These are phyloP conservation scores for Pythium rhizo-oryzae DNA, from an alignment of 352 stramenopile species.

Conservation along the genomic window DNA sequence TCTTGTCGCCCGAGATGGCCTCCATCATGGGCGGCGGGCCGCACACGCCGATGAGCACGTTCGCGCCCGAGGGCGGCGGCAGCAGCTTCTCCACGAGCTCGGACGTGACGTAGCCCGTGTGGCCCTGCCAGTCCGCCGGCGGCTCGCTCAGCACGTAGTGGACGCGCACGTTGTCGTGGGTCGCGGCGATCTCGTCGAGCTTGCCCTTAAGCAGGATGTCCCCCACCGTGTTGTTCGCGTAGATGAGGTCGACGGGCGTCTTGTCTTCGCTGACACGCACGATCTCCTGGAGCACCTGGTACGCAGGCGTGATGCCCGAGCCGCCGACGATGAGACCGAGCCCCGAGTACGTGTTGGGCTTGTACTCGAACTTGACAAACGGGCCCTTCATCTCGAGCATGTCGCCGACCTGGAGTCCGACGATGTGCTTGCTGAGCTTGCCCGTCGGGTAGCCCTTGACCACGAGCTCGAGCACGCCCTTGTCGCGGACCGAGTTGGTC, in stretches of 20 bases:
- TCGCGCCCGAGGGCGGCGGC: slow-evolving; percentile 51
- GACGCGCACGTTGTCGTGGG: too few species aligned
- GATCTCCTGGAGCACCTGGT: slow-evolving; percentile 76
- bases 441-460: slow-evolving; percentile 87
- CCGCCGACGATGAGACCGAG: slow-evolving; percentile 82
- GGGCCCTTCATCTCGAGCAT: slow-evolving; percentile 87
- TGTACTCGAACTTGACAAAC: slow-evolving; percentile 86
- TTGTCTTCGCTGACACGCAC: too few species aligned
- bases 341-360: slow-evolving; percentile 78
- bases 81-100: slow-evolving; percentile 77
- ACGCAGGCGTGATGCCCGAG: slow-evolving; percentile 80
- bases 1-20: slow-evolving; percentile 77
- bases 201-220: slow-evolving; percentile 87
- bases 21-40: slow-evolving; percentile 87
- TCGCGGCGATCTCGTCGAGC: too few species aligned
- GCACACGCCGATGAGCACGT: slow-evolving; percentile 74
- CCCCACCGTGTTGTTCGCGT: slow-evolving; percentile 77
- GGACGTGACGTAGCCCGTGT: slow-evolving; percentile 70
- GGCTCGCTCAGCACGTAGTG: slow-evolving; percentile 60
- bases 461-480: slow-evolving; percentile 79
- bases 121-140: slow-evolving; percentile 45
- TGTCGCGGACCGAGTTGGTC: slow-evolving; percentile 66
- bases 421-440: slow-evolving; percentile 85
- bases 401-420: slow-evolving; percentile 76
- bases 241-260: too few species aligned